phyloP scores from a whole-genome alignment of 768 basidiomycete species.

The Pulveroboletus sp. region DNA sequence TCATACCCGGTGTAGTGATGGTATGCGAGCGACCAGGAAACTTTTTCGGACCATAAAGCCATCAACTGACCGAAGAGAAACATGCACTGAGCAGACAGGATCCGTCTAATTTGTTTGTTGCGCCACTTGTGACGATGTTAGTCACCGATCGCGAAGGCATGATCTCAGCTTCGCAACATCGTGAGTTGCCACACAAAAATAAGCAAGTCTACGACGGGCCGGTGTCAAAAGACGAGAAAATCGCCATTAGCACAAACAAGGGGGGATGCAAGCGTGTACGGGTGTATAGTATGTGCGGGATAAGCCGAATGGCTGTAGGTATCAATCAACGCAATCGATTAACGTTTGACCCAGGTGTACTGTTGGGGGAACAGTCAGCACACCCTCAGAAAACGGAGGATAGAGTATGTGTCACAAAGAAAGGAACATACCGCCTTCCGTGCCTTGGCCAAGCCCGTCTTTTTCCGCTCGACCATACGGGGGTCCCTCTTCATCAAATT shows the following conservation, averaged over 20 bases:
- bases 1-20: background rate
- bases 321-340: slow-evolving; percentile 17
- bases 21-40: too few species aligned
- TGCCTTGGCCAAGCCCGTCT: slow-evolving; percentile 89
- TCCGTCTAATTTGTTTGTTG: background rate
- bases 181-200: background rate
- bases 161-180: background rate
- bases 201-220: background rate
- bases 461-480: slow-evolving; percentile 98
- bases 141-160: background rate
- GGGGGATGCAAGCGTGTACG: background rate
- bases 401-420: background rate
- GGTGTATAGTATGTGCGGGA: background rate
- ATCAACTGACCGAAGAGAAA: background rate
- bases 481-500: slow-evolving; percentile 88
- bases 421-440: slow-evolving; percentile 75
- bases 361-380: slow-evolving; percentile 30
- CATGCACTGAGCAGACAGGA: background rate
- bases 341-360: slow-evolving; percentile 98
- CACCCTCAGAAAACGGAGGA: background rate
- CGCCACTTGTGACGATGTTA: background rate
- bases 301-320: background rate
- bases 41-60: background rate
- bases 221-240: background rate
- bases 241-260: background rate